Base-by-base conservation (phyloP, 1,139 yeast genomes). In the Entelexis paramagnoliae region DNA sequence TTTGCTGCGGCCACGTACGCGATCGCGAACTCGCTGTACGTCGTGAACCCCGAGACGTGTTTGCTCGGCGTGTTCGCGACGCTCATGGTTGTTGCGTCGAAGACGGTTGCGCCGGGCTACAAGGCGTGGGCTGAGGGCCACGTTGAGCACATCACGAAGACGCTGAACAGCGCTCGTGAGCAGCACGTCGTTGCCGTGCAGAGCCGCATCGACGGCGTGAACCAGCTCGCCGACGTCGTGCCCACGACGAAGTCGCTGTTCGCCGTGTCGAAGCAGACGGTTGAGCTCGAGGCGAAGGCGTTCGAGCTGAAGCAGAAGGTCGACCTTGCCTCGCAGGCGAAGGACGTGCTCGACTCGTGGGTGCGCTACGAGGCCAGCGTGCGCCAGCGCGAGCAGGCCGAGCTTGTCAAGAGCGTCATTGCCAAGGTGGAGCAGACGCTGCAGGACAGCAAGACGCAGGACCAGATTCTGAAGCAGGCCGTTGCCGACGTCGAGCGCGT, bases 331-430 rank as follows among this genome's bases (percentile, higher is more conserved):
- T 64, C 74, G 57, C 96, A 88, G 76, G 97, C 97, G 66, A 88
- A 84, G 77, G 74, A 94, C 55, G 95, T 91, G 57, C 81, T 91
- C 69, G 98, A 91, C 74, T 87, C 97, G 35, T 91, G 98, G 98
- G 97, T 88, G 64, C 87, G 97, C 81, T 87, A 85, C 72, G 98
- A 91, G 77, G 83, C 87, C 63, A 89, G 87, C 69, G 93, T 89
- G 65, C 91, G 97, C 76, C 95, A 87, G 78, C 74, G 83, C 67
- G 96, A 91, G 77, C 98, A 91, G 78, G 80, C 81, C 71, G 95
- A 87, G 72, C 80, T 91, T 66, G 81, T 94, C 51, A 76, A 83
- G 69, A 69, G 89, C 55, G 95, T 91, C 62, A 83, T 88, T 67
- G 75, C 87, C 55, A 88, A 87, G 77, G 94, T 91, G 64, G 80